Conservation (phyloP, 2,329 filamentous ascomycete species). For the Parastagonospora avenae region DNA sequence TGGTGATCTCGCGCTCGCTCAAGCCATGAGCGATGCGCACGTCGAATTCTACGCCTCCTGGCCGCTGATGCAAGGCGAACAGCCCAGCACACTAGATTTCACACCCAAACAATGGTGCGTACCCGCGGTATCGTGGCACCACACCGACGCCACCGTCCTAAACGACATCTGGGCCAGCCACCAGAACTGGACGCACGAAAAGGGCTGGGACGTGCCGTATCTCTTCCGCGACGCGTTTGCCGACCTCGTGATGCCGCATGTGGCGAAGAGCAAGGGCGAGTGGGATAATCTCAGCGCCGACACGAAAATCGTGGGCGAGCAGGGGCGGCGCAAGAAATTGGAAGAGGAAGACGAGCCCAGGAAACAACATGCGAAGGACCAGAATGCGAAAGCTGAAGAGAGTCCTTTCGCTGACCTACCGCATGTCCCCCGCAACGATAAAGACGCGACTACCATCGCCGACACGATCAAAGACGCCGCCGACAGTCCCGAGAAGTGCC, state of each 20-base stretch:
- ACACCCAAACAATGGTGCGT: conserved; percentile 49
- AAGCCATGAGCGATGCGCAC: conserved; percentile 40
- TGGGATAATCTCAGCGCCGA: conserved; percentile 44
- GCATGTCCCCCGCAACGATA: neutral
- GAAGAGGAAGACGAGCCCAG: conserved; percentile 10
- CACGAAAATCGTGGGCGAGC: conserved; percentile 21
- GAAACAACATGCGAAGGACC: conserved; percentile 8
- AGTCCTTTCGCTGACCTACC: neutral
- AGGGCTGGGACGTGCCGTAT: conserved; percentile 42
- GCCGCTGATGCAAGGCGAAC: conserved; percentile 53
- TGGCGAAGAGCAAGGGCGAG: conserved; percentile 29
- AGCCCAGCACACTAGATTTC: conserved; percentile 48
- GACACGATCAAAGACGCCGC: conserved; percentile 29
- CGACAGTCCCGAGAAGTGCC: conserved; percentile 29
- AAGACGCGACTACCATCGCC: conserved; percentile 23
- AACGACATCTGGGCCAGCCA: conserved; percentile 39
- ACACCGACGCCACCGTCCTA: conserved; percentile 28
- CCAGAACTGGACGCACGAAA: conserved; percentile 36
- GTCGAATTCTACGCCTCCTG: conserved; percentile 46
- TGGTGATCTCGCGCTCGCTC: conserved; percentile 45
- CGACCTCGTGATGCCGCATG: conserved; percentile 35
- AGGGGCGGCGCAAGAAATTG: conserved; percentile 19
- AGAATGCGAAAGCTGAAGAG: neutral
- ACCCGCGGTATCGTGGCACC: conserved; percentile 49
- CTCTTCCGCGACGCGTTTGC: conserved; percentile 42